Percentiles rank a stretch among this genome's conserved stretches.
Conservation (phyloP, 1,284 basidiomycete species). For the Salmacisia buchloeana region DNA sequence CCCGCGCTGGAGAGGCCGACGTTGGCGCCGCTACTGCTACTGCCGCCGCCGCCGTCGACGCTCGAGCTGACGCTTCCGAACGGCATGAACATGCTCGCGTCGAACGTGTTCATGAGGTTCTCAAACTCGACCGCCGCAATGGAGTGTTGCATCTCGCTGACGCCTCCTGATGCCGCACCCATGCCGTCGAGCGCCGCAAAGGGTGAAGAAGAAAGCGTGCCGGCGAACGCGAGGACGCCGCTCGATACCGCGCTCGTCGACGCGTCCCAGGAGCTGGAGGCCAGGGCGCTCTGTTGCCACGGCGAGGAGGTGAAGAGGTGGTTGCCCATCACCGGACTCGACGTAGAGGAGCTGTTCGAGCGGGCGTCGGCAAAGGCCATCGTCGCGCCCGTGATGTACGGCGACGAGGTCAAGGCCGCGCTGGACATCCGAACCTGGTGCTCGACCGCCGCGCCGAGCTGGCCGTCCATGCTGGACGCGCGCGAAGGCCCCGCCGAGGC, state of each 20-base stretch:
- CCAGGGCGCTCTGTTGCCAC: neutral
- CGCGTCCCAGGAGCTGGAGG: neutral
- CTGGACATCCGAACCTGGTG: too few species aligned
- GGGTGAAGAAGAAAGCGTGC: too few species aligned
- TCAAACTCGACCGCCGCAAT: neutral
- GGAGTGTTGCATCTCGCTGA: too few species aligned
- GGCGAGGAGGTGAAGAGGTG: neutral
- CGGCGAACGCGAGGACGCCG: neutral
- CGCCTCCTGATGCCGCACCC: too few species aligned
- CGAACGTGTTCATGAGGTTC: neutral
- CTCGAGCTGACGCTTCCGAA: too few species aligned
- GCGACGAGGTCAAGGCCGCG: neutral
- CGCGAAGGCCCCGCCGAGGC: neutral
- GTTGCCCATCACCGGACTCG: neutral
- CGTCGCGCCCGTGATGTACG: too few species aligned
- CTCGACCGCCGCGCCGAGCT: too few species aligned
- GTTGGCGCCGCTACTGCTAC: too few species aligned
- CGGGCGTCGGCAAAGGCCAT: neutral
- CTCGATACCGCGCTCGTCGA: too few species aligned
- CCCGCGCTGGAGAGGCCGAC: too few species aligned
- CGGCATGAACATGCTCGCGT: neutral
- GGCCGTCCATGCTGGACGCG: neutral
- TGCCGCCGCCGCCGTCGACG: too few species aligned
- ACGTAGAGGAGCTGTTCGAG: neutral
- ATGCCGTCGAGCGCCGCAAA: too few species aligned